phyloP scores from a whole-genome alignment of 106 monocot genomes.

The Dendrobium nobile region DNA sequence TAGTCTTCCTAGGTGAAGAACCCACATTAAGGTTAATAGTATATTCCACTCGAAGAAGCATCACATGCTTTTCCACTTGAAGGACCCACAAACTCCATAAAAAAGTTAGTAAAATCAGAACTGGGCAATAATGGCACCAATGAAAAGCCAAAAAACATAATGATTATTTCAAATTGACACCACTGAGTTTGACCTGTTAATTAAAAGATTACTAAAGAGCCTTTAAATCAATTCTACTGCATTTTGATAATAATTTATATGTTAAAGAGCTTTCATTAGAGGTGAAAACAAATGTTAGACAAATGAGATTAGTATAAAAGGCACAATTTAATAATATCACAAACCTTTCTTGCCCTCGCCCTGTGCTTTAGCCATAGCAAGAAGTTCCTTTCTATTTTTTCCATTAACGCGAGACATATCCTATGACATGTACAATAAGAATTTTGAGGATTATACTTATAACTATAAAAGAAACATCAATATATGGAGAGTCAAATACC shows the following conservation, averaged over 20 bases:
- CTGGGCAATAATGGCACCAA: neutral
- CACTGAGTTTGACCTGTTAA: neutral
- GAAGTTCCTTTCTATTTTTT: slow-evolving; percentile 96
- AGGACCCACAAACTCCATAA: neutral
- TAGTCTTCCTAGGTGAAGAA: too few species aligned
- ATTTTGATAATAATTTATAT: neutral
- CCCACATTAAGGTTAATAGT: neutral
- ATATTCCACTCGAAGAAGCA: neutral
- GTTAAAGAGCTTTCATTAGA: neutral
- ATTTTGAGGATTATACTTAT: neutral
- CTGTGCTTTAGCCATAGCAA: slow-evolving; percentile 96
- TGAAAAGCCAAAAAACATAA: neutral
- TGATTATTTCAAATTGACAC: neutral
- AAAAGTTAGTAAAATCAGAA: too few species aligned
- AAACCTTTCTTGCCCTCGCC: slow-evolving; percentile 76
- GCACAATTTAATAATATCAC: slow-evolving; percentile 6
- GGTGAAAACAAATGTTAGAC: neutral
- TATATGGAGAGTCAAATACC: slow-evolving; percentile 32
- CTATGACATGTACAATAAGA: slow-evolving; percentile 24
- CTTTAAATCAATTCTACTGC: neutral
- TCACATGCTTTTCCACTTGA: neutral
- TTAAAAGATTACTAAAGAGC: neutral
- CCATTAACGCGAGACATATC: slow-evolving; percentile 98
- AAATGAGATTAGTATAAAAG: neutral
- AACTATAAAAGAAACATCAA: neutral